Percentiles rank a stretch among this genome's conserved stretches.
phyloP scores from a whole-genome alignment of 257 asterid species.

The Ehretia macrophylla region DNA sequence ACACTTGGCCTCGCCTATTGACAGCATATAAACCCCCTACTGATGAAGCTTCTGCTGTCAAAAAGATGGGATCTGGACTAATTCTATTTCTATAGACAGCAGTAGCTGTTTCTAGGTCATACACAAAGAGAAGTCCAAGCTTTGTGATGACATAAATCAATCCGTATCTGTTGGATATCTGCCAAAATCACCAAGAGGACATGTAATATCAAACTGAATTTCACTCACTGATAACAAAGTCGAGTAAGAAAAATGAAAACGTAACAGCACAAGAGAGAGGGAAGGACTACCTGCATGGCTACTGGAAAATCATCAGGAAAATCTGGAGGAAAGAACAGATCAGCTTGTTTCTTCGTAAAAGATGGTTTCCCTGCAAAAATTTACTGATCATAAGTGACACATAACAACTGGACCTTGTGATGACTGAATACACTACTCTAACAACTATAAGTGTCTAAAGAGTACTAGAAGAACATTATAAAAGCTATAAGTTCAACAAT shows the following conservation, averaged over 20 bases:
- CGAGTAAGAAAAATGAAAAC: neutral
- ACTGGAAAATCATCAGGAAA: slow-evolving; percentile 97
- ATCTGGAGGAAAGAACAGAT: slow-evolving; percentile 97
- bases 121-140: slow-evolving; percentile 98
- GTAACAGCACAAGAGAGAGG: slow-evolving; percentile 1
- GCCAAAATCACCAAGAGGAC: slow-evolving; percentile 30
- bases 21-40: slow-evolving; percentile 96
- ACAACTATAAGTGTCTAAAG: too few relatives aligned
- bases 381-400: slow-evolving; percentile 3
- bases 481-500: too few relatives aligned
- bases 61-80: slow-evolving; percentile 96
- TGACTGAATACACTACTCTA: neutral
- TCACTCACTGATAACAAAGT: neutral
- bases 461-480: too few relatives aligned
- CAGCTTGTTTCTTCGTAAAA: slow-evolving; percentile 94
- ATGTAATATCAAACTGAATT: slow-evolving; percentile 14
- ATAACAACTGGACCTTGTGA: neutral
- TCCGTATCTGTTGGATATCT: slow-evolving; percentile 91
- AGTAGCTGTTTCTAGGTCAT: slow-evolving; percentile 92
- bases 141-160: slow-evolving; percentile 92
- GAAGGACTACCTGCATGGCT: slow-evolving; percentile 84
- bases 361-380: slow-evolving; percentile 76
- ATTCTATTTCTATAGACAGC: slow-evolving; percentile 97
- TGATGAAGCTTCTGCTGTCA: slow-evolving; percentile 91
- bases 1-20: slow-evolving; percentile 94